Conservation (phyloP, 2,329 filamentous ascomycete genomes). For the Leptographium galeiforme region DNA sequence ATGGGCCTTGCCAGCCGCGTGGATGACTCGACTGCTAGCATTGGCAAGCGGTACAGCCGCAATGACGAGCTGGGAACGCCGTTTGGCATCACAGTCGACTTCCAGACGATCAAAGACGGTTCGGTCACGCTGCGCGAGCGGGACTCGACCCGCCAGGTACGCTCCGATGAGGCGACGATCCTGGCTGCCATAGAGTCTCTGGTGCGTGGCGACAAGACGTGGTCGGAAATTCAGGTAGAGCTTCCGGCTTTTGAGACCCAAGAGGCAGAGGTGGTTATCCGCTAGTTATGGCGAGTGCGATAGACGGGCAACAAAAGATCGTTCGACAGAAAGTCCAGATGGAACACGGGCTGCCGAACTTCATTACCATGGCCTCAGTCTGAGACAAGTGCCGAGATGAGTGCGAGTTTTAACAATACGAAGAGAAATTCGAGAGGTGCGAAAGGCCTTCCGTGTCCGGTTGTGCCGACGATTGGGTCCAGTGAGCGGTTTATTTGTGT, state of each 20-base stretch:
- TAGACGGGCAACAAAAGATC: too few species aligned
- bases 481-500: too few species aligned
- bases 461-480: too few species aligned
- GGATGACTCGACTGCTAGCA: constrained; percentile 81
- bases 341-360: too few species aligned
- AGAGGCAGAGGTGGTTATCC: constrained; percentile 26
- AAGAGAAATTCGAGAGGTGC: too few species aligned
- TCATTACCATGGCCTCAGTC: too few species aligned
- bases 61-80: constrained; percentile 95
- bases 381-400: too few species aligned
- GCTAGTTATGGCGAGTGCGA: not conserved
- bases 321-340: too few species aligned
- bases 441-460: too few species aligned
- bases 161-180: constrained; percentile 69
- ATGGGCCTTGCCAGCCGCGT: constrained; percentile 71
- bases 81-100: constrained; percentile 87
- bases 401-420: too few species aligned
- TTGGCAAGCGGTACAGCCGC: constrained; percentile 86
- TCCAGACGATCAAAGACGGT: constrained; percentile 82
- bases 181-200: constrained; percentile 53
- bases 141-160: constrained; percentile 82
- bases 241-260: constrained; percentile 78
- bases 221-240: constrained; percentile 58
- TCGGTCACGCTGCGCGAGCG: constrained; percentile 81
- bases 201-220: constrained; percentile 38